Percentiles rank a stretch among this genome's conserved stretches.
These are phyloP conservation scores for Ogataea parapolymorpha DNA, from an alignment of 805 yeast species.

Conservation along the genomic window DNA sequence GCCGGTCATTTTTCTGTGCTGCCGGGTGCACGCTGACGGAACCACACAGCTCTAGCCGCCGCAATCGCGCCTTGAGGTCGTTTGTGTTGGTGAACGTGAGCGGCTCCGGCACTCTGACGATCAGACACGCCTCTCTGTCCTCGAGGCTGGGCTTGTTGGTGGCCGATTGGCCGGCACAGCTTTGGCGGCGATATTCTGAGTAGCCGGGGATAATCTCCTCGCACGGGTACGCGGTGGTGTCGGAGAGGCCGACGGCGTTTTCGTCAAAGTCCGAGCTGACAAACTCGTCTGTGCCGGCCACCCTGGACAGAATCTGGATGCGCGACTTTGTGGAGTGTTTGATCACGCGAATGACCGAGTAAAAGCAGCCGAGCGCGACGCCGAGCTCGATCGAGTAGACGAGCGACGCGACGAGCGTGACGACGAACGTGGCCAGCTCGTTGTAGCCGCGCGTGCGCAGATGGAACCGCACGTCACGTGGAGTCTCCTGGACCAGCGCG, in stretches of 20 bases:
- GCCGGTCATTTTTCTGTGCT: constrained; percentile 27
- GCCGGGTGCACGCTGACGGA: constrained; percentile 76
- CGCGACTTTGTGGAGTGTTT: constrained; percentile 78
- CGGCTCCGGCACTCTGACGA: constrained; percentile 84
- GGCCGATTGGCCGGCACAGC: background rate
- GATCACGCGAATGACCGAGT: constrained; percentile 75
- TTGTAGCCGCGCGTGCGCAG: constrained; percentile 68
- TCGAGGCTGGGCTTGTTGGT: constrained; percentile 20
- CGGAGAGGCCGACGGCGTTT: constrained; percentile 1
- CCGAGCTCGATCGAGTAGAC: constrained; percentile 86
- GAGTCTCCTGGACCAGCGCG: constrained; percentile 78
- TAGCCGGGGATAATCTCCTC: constrained; percentile 8
- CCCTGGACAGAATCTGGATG: constrained; percentile 75
- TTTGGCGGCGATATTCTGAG: constrained; percentile 7
- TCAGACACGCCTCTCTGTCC: constrained; percentile 66
- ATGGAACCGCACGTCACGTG: constrained; percentile 72
- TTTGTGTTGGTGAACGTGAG: constrained; percentile 82
- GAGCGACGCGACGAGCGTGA: constrained; percentile 63
- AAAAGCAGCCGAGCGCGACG: constrained; percentile 79
- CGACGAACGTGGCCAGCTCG: constrained; percentile 64
- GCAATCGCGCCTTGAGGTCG: constrained; percentile 64
- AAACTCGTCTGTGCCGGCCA: constrained; percentile 58
- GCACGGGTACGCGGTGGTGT: constrained; percentile 2
- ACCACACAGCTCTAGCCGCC: constrained; percentile 73
- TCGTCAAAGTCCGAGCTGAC: constrained; percentile 64